Conservation (phyloP, 2,329 filamentous ascomycete species). For the Penicillium sclerotigenum region DNA sequence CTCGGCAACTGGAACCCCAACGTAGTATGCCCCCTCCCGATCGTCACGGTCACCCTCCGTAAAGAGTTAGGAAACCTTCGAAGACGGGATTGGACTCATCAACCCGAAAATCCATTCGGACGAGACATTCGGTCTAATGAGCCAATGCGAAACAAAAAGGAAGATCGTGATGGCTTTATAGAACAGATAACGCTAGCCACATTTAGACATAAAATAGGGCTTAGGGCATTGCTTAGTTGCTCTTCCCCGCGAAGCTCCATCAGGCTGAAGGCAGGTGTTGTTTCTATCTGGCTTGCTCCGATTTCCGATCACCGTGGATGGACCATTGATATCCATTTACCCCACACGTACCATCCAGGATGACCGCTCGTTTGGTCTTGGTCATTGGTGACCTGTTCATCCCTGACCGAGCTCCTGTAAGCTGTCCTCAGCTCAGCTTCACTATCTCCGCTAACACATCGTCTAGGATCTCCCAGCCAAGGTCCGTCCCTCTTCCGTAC, state of each 20-base stretch:
- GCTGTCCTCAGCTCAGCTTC: conserved; percentile 23
- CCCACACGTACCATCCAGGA: conserved; percentile 33
- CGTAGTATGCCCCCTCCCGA: conserved; percentile 12
- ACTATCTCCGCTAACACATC: conserved; percentile 17
- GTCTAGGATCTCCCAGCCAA: conserved; percentile 75
- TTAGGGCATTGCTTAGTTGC: conserved; percentile 16
- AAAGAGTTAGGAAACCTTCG: neutral
- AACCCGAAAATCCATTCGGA: conserved; percentile 10
- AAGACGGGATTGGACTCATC: conserved; percentile 8
- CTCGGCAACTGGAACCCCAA: neutral
- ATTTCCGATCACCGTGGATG: conserved; percentile 22
- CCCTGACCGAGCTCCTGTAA: conserved; percentile 78
- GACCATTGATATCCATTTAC: conserved; percentile 25
- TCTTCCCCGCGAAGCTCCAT: conserved; percentile 21
- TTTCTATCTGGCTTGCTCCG: conserved; percentile 1
- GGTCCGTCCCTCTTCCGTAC: conserved; percentile 50
- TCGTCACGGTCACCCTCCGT: conserved; percentile 17
- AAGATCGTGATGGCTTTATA: neutral
- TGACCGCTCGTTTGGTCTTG: conserved; percentile 84
- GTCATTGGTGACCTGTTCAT: conserved; percentile 93
- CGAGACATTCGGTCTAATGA: conserved; percentile 15
- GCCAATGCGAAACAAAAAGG: conserved; percentile 15
- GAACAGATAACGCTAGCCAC: conserved; percentile 4
- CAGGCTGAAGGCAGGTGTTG: conserved; percentile 8
- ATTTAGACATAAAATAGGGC: conserved; percentile 9